phyloP scores from a whole-genome alignment of 768 basidiomycete genomes.

The Suillus variegatus region DNA sequence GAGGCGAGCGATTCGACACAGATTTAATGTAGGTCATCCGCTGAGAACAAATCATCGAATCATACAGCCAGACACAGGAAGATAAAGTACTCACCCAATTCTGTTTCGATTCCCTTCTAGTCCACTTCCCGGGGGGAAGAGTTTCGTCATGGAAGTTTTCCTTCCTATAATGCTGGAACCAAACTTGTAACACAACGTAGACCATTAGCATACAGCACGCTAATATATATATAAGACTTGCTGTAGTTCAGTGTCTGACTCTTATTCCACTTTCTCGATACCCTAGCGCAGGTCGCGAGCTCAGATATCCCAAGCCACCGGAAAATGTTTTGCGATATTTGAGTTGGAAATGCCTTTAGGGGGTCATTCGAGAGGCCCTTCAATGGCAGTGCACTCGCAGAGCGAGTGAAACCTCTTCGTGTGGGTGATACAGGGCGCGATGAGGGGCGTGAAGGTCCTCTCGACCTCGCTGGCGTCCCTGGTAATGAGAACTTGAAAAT shows the following conservation, averaged over 20 bases:
- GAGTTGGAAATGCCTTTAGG: slow-evolving; percentile 73
- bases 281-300: slow-evolving; percentile 75
- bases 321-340: slow-evolving; percentile 81
- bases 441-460: slow-evolving; percentile 47
- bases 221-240: slow-evolving; percentile 30
- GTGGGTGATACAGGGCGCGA: slow-evolving; percentile 36
- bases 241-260: slow-evolving; percentile 93
- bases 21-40: slow-evolving; percentile 49
- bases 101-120: slow-evolving; percentile 91
- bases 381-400: slow-evolving; percentile 21
- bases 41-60: slow-evolving; percentile 34
- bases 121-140: slow-evolving; percentile 85
- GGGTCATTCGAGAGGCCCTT: slow-evolving; percentile 48
- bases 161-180: slow-evolving; percentile 91
- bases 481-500: slow-evolving; percentile 59
- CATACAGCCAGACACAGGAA: slow-evolving; percentile 8
- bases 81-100: slow-evolving; percentile 63
- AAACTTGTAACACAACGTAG: slow-evolving; percentile 52
- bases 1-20: slow-evolving; percentile 40
- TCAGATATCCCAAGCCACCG: slow-evolving; percentile 58
- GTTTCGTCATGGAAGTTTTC: slow-evolving; percentile 84
- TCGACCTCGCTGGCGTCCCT: slow-evolving; percentile 66
- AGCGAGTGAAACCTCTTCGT: slow-evolving; percentile 19
- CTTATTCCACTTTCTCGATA: slow-evolving; percentile 84
- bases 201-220: neutral